Evolutionary conservation across 2,329 filamentous ascomycete genomes (phyloP), one percentile per base, ranked within the genome.

Genomic region (Nemania bipapillata): DNA sequence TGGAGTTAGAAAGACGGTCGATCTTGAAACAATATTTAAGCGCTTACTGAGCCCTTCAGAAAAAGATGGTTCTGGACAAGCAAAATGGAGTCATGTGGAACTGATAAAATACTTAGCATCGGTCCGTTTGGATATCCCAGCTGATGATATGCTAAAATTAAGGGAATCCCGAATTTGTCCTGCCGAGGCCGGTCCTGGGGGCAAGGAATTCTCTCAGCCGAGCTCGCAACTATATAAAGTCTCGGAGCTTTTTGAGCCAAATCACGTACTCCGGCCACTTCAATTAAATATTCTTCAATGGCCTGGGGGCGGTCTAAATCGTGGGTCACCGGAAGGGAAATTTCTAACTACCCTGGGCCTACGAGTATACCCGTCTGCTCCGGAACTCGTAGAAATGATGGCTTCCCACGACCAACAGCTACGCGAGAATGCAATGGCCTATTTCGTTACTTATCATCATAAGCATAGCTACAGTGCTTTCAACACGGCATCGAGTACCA

Each of bases 61-160:
- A 15, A 79, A 79, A 9, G 83, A 84, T n/a, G 86, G 86, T 28
- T 81, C 80, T 42, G 84, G 83, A 24, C 81, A 83, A 24, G 86
- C 86, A 68, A 90, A 90, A 79, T 97, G 93, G 92, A 97, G 93
- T 66, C 95, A 98, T 77, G 90, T 97, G 69, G 95, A 99, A 78
- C 84, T 99, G 28, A 94, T 99, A 80, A 95, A 94, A 74, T 99
- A 99, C 75, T 87, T 99, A 50, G 89, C 95, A 11, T 97, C 94
- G 8, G 96, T 99, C 30, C 89, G 89, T 68, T 88, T 92, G 60
- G 96, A 99, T 74, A 97, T 99, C 68, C 96, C 96, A 0, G 80
- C 82, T 9, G 90, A 90, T 57, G 96, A 99, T 78, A 86, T 97
- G 63, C 89, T 88, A 72, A 92, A 91, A 75, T 85, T 99, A 26